Conservation (phyloP, 176 grass and related monocot genomes). For the Tuctoria greenei region DNA sequence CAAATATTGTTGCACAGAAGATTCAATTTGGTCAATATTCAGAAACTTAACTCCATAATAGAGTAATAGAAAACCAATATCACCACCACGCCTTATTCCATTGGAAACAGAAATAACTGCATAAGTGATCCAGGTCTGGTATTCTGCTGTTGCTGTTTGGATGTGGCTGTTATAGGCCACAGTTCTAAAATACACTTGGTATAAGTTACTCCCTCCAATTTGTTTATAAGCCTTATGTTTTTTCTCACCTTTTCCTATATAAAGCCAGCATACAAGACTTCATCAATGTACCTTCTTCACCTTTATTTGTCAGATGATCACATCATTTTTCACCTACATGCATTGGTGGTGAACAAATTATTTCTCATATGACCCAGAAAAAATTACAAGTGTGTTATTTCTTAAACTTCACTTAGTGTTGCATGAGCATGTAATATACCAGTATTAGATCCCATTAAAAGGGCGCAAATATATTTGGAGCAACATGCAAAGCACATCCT, state of each 20-base stretch:
- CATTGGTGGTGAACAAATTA: neutral
- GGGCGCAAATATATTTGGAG: too few relatives aligned
- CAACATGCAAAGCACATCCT: too few relatives aligned
- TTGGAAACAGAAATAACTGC: neutral
- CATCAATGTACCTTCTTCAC: neutral
- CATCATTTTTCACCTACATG: neutral
- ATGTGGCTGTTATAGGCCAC: neutral
- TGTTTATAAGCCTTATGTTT: too few relatives aligned
- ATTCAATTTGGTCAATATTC: neutral
- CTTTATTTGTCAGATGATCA: neutral
- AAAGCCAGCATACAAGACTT: neutral
- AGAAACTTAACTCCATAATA: neutral
- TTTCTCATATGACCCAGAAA: neutral
- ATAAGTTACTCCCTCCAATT: conserved; percentile 2
- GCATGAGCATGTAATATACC: neutral
- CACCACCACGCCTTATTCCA: neutral
- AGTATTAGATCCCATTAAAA: too few relatives aligned
- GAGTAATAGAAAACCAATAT: neutral
- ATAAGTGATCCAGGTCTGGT: too few relatives aligned
- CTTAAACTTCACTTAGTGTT: conserved; percentile 8
- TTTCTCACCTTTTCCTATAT: neutral
- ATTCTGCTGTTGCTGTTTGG: neutral
- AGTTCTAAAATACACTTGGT: neutral
- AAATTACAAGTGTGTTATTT: conserved; percentile 3
- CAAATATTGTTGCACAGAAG: neutral